phyloP scores from a whole-genome alignment of 192 early-diverging fungal species.

The Dispira simplex region DNA sequence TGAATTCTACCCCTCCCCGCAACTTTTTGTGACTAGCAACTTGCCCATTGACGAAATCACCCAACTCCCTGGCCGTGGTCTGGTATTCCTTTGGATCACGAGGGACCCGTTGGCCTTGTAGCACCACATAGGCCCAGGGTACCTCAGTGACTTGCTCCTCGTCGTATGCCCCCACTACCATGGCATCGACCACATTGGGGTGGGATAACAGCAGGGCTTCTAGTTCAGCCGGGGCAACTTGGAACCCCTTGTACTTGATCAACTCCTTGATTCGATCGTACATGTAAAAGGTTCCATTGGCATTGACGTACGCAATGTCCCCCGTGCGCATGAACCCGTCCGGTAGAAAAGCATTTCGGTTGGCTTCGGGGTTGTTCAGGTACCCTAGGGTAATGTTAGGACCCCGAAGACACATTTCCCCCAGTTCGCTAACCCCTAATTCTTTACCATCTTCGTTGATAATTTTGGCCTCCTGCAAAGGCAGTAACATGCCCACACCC shows the following conservation, averaged over 20 bases:
- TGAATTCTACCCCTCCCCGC: conserved; percentile 56
- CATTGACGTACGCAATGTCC: conserved; percentile 59
- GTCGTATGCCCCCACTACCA: conserved; percentile 51
- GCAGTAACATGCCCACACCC: conserved; percentile 50
- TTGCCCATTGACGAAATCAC: conserved; percentile 36
- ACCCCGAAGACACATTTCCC: conserved; percentile 79
- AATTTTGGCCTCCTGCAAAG: conserved; percentile 56
- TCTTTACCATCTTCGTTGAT: conserved; percentile 54
- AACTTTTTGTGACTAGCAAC: conserved; percentile 63
- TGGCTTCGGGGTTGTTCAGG: conserved; percentile 62
- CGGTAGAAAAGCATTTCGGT: conserved; percentile 44
- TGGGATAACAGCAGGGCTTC: conserved; percentile 60
- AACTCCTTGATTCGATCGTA: conserved; percentile 75
- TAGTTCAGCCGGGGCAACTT: conserved; percentile 76
- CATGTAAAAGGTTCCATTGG: conserved; percentile 42
- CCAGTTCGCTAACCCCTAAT: conserved; percentile 32
- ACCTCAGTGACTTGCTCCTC: conserved; percentile 52
- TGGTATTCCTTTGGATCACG: conserved; percentile 22
- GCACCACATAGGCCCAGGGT: conserved; percentile 62
- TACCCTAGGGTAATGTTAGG: conserved; percentile 85
- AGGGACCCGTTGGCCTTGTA: conserved; percentile 16
- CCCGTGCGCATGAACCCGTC: conserved; percentile 74
- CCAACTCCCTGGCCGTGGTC: conserved; percentile 27
- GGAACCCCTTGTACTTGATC: conserved; percentile 81
- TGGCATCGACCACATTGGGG: conserved; percentile 48